These are phyloP conservation scores for Wickerhamiella bombiphila DNA, from an alignment of 805 yeast genomes.

Conservation along the genomic window DNA sequence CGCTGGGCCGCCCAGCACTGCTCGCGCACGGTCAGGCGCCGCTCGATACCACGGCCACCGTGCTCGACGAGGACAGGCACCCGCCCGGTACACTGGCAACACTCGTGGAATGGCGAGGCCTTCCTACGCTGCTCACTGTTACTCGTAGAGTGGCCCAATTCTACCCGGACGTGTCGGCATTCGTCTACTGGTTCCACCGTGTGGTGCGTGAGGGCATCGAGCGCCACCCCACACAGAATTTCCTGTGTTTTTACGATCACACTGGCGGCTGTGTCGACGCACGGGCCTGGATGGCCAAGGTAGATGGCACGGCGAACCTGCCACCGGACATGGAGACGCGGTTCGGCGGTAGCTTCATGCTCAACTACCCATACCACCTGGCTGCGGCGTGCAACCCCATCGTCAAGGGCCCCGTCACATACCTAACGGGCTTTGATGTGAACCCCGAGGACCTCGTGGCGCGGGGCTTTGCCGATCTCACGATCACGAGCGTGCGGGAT, in stretches of 20 bases:
- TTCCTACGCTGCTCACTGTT: neutral
- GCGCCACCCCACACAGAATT: neutral
- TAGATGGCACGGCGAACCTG: neutral
- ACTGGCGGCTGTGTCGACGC: constrained; percentile 1
- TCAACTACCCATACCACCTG: neutral
- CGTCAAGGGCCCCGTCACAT: neutral
- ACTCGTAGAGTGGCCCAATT: neutral
- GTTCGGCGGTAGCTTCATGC: neutral
- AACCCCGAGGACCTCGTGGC: neutral
- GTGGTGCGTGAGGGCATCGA: neutral
- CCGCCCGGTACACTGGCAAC: neutral
- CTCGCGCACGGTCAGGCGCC: neutral
- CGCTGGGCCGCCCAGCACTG: constrained; percentile 1
- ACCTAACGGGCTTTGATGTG: constrained; percentile 1
- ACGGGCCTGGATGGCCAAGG: neutral
- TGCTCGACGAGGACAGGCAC: neutral
- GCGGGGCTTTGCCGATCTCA: neutral
- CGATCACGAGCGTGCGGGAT: constrained; percentile 1
- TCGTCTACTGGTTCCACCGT: constrained; percentile 2
- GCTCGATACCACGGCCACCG: neutral
- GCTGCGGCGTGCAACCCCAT: neutral
- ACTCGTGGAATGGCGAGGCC: neutral
- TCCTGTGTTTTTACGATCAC: neutral
- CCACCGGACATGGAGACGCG: constrained; percentile 1
- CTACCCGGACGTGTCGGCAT: constrained; percentile 1